phyloP scores from a whole-genome alignment of 2,329 filamentous ascomycete species.

The Colletotrichum camelliae region DNA sequence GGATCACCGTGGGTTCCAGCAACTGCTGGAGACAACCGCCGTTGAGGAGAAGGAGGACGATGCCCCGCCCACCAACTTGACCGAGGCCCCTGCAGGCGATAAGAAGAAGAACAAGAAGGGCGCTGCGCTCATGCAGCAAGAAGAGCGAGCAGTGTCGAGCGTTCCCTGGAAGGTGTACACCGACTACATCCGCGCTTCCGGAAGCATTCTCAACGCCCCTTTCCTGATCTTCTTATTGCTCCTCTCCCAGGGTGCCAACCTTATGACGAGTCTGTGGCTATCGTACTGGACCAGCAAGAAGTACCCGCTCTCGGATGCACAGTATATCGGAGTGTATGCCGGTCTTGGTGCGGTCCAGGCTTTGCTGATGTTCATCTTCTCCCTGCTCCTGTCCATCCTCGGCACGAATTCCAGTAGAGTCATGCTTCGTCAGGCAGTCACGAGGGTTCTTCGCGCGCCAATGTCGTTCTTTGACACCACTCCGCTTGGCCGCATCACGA shows the following conservation, averaged over 20 bases:
- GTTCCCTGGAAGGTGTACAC: slow-evolving; percentile 83
- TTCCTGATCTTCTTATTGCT: slow-evolving; percentile 68
- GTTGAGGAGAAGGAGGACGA: slow-evolving; percentile 69
- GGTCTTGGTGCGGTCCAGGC: slow-evolving; percentile 75
- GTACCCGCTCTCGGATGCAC: slow-evolving; percentile 69
- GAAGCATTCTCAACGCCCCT: slow-evolving; percentile 71
- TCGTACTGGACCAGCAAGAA: slow-evolving; percentile 90
- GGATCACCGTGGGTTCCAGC: slow-evolving; percentile 77
- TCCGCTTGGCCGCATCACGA: slow-evolving; percentile 91
- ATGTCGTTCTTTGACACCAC: slow-evolving; percentile 98
- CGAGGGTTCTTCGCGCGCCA: slow-evolving; percentile 73
- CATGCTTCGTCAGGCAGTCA: slow-evolving; percentile 83
- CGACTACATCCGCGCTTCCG: slow-evolving; percentile 78
- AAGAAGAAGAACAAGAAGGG: slow-evolving; percentile 64
- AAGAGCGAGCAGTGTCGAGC: slow-evolving; percentile 74
- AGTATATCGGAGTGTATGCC: slow-evolving; percentile 77
- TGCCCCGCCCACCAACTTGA: slow-evolving; percentile 41
- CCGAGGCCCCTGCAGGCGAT: slow-evolving; percentile 45
- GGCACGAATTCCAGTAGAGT: slow-evolving; percentile 83
- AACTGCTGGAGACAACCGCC: slow-evolving; percentile 85
- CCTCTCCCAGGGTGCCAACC: slow-evolving; percentile 82
- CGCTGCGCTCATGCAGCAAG: slow-evolving; percentile 72
- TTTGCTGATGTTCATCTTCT: slow-evolving; percentile 79
- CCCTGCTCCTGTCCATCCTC: slow-evolving; percentile 76
- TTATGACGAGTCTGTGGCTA: slow-evolving; percentile 88